Evolutionary conservation across 176 grass and related monocot genomes (phyloP), one percentile per base, ranked within the genome.

Genomic region (Otatea glauca): DNA sequence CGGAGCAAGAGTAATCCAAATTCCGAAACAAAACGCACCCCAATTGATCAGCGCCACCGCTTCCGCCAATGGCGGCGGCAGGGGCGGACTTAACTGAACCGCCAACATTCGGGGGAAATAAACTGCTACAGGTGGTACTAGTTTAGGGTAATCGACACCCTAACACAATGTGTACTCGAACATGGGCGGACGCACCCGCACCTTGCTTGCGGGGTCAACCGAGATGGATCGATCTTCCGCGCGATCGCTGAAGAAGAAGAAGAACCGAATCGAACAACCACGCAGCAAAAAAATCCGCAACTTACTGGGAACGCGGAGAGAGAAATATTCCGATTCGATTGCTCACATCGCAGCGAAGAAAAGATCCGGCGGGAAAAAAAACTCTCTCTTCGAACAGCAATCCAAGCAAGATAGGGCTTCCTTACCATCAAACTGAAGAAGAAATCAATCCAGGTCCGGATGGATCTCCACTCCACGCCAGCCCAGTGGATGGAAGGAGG

Each of bases 211-310:
- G 13, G 16, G 9, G 72, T 34, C 76, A 34, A 64, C 42, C 76
- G 60, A 49, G 25, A 7, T 5, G 25, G 76, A 65, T 65, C 60
- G 76, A 65, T 65, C 59, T 61, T 11, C 43, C n/a, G 38, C 41
- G 59, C 10, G 59, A 65, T 77, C 60, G 60, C 25, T 27, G 42
- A 59, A 43, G 75, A 63, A 77, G 75, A 63, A 77, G 75, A 48
- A 42, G 41, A 43, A 10, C 41, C 15, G 75, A 78, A 79, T 79
- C 42, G 9, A 8, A 27, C 59, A 27, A 4, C 43, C 10, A 18
- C 24, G 60, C 41, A 34, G 60, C 76, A 13, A 43, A 1, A 23
- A 16, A 3, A 21, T 10, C 60, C 27, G 60, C 42, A 43, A 65
- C 42, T n/a, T 64, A 78, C 3, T 60, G 24, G 63, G 59, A 18